Base-by-base conservation (phyloP, 495 filamentous ascomycete genomes). In the Penicillium maclennaniae region DNA sequence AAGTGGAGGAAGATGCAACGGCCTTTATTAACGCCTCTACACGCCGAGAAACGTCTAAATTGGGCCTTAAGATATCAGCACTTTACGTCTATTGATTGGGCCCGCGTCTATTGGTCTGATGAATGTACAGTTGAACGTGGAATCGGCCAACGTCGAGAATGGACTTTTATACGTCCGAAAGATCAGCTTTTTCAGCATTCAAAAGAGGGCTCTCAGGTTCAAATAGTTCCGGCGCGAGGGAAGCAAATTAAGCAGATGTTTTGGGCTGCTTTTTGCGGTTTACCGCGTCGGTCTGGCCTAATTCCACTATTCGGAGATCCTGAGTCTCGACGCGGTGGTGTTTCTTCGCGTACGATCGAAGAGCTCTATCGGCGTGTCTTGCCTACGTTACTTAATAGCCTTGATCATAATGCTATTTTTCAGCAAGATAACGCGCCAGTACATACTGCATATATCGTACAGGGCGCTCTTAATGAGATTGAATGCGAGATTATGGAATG, bases 201-300 rank as follows among this genome's bases (percentile, higher is more conserved):
- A 44, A 19, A 38, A 26, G 28, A 43, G 26, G 28, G 27, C 27
- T 31, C 27, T 28, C 6, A 46, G 10, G 21, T 27, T 34, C 17
- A 52, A 21, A 40, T 45, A 28, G 10, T 43, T 27, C 49, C 42
- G 19, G 28, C 28, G 15, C 43, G 28, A 34, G 42, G 42, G 16
- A 52, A 52, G 42, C 31, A 52, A 26, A 45, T 52, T 21, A 52
- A 52, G 31, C 41, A 55, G 45, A 55, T 55, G 28, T 55, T 55
- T 55, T 55, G 40, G 45, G 45, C 26, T 14, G 31, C 46, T 20
- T 45, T 55, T 28, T 49, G 6, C 38, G 27, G 52, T 19, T 16
- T 12, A 36, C 17, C 36, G 27, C 31, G 26, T 19, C 19, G 46
- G n/a, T 38, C 52, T 43, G 21, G 40, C 16, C 26, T 55, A 45